Evolutionary conservation across 2,329 filamentous ascomycete genomes (phyloP), one percentile per base, ranked within the genome.

Genomic region (Metarhizium sp.): DNA sequence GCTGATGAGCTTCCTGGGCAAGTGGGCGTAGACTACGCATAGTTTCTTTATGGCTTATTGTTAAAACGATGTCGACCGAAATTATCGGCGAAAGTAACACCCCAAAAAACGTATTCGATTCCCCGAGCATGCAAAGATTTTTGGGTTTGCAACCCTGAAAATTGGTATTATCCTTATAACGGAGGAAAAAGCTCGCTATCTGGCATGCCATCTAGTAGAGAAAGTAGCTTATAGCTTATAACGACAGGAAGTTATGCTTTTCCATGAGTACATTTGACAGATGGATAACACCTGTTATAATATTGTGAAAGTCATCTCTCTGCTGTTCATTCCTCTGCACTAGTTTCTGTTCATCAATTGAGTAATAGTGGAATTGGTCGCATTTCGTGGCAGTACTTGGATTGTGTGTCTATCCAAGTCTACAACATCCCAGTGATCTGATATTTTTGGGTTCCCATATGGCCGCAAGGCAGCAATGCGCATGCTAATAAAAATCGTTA

Each of bases 1-100:
- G 0, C 59, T 88, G 45, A 90, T 91, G 87, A 84, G 85, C 55
- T 66, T 90, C 25, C 70, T 91, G 29, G 87, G 86, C 0, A 90
- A 89, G 66, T 91, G 87, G 87, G 86, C 87, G 32, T 87, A 67
- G 69, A 52, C n/a, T 13, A 34, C 30, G 40, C 25, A 34, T 36
- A 16, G 13, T 49, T n/a, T 47, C 8, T 34, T 34, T 5, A 6
- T 25, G 42, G n/a, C 42, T 45, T 45, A 25, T 30, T 48, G 45
- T 29, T 29, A 48, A 20, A 14, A 48, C 11, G 25, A 48, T n/a
- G 6, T 11, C 45, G 30, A 29, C 45, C 6, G 42, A 25, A 25
- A 20, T 6, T 7, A 45, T 5, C 42, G 16, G n/a, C 18, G 18
- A 25, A 5, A 7, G n/a, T 16, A 45, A 5, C 42, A 45, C 2